A percentile compares a stretch with the other conserved stretches of the same genome.
Conservation (phyloP, 2,329 filamentous ascomycete genomes). For the Tolypocladium nubicola region DNA sequence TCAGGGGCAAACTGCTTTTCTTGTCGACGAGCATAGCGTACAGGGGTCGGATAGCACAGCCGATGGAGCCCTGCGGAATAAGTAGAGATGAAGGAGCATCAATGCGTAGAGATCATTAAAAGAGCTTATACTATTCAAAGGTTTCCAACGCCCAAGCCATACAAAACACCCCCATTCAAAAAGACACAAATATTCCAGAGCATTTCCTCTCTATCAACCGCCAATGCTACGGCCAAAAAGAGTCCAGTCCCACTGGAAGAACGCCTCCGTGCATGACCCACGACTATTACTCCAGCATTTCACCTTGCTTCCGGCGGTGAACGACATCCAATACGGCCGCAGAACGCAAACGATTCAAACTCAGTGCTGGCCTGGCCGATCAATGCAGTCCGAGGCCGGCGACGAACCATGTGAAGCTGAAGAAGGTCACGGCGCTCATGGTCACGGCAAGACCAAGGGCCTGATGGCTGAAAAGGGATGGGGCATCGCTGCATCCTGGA, state of each 20-base stretch:
- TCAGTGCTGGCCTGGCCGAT: not conserved
- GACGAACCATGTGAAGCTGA: conserved; percentile 57
- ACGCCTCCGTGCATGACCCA: not conserved
- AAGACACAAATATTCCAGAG: not conserved
- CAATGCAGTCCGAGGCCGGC: conserved; percentile 33
- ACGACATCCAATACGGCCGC: not conserved
- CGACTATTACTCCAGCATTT: not conserved
- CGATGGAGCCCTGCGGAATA: no score
- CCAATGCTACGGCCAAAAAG: not conserved
- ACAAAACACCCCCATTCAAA: not conserved
- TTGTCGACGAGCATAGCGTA: not conserved
- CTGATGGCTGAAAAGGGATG: conserved; percentile 33
- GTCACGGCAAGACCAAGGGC: conserved; percentile 39
- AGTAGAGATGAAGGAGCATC: not conserved
- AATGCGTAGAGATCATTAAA: not conserved
- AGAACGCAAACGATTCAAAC: not conserved
- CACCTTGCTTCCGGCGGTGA: not conserved
- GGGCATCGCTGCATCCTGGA: conserved; percentile 44
- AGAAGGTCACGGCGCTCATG: conserved; percentile 45
- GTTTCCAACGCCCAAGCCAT: not conserved
- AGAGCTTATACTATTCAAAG: not conserved
- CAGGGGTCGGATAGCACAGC: not conserved
- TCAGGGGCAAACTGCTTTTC: not conserved
- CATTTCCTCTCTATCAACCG: not conserved
- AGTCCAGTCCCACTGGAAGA: not conserved